phyloP scores from a whole-genome alignment of 345 rosid genomes.

The Cochlearia excelsa region DNA sequence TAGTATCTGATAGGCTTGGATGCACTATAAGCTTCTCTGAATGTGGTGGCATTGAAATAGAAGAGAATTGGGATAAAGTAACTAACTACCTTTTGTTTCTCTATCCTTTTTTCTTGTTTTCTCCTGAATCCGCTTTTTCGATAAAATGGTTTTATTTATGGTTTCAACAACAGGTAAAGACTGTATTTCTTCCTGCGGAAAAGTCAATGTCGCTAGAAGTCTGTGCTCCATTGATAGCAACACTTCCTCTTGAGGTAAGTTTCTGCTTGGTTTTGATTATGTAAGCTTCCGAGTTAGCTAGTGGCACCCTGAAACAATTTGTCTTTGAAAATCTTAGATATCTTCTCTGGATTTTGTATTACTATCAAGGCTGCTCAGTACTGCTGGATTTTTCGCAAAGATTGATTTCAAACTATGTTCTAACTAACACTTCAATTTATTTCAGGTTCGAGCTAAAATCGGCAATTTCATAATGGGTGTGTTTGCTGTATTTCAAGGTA shows the following conservation, averaged over 20 bases:
- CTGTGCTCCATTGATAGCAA: conserved; percentile 93
- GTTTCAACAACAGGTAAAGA: conserved; percentile 60
- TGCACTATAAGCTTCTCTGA: conserved; percentile 85
- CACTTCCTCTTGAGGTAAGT: conserved; percentile 89
- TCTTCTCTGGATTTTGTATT: not conserved
- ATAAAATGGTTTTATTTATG: too few species aligned
- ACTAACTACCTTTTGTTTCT: not conserved
- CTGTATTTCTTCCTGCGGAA: conserved; percentile 68
- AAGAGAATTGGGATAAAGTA: conserved; percentile 99
- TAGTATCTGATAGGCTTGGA: conserved; percentile 92
- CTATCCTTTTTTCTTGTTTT: not conserved
- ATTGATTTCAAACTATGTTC: conserved; percentile 1
- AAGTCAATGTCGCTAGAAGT: conserved; percentile 63
- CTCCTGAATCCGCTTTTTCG: not conserved
- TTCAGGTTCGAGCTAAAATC: conserved; percentile 75
- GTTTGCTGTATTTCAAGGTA: conserved; percentile 87
- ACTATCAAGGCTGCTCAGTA: not conserved
- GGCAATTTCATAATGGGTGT: conserved; percentile 73
- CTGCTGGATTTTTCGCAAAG: not conserved
- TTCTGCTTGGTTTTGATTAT: conserved; percentile 1
- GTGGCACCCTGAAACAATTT: conserved; percentile 2
- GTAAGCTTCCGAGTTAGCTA: not conserved
- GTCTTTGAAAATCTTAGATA: not conserved
- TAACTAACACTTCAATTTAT: not conserved
- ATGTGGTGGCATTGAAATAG: conserved; percentile 96